Conservation (phyloP, 495 filamentous ascomycete genomes). For the Aspergillus leporis region DNA sequence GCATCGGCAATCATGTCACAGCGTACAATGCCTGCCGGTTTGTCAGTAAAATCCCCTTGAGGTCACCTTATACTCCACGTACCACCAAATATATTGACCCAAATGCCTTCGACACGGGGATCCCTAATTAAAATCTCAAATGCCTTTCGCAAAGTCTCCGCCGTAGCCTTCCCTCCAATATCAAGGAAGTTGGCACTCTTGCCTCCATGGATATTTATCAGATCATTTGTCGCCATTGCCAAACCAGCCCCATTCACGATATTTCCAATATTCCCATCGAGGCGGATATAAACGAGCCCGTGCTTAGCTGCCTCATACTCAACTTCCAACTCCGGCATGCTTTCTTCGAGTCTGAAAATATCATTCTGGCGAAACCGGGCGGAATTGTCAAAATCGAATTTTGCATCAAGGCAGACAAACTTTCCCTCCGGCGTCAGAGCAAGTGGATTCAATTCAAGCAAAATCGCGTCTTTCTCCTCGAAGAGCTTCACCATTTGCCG, state of each 20-base stretch:
- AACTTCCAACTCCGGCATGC: slow-evolving; percentile 16
- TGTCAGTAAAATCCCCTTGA: neutral
- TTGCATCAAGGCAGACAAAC: slow-evolving; percentile 34
- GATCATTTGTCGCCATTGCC: slow-evolving; percentile 41
- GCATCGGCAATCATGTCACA: slow-evolving; percentile 40
- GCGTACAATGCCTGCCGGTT: slow-evolving; percentile 30
- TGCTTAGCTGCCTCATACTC: slow-evolving; percentile 25
- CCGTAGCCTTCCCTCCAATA: slow-evolving; percentile 32
- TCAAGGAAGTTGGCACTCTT: slow-evolving; percentile 37
- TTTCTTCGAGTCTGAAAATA: slow-evolving; percentile 27
- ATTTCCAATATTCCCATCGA: slow-evolving; percentile 37
- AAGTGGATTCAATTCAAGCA: slow-evolving; percentile 37
- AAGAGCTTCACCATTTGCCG: slow-evolving; percentile 31
- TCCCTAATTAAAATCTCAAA: slow-evolving; percentile 31
- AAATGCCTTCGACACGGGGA: slow-evolving; percentile 24
- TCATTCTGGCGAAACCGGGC: slow-evolving; percentile 28
- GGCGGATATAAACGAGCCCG: slow-evolving; percentile 31
- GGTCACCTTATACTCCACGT: slow-evolving; percentile 1
- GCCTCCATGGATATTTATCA: slow-evolving; percentile 28
- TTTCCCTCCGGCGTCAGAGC: slow-evolving; percentile 26
- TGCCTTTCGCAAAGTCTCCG: slow-evolving; percentile 28
- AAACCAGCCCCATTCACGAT: slow-evolving; percentile 38
- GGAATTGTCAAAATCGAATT: slow-evolving; percentile 32
- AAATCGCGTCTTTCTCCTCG: slow-evolving; percentile 31
- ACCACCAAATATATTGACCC: slow-evolving; percentile 39